These are phyloP conservation scores for Russula lepida DNA, from an alignment of 768 basidiomycete genomes.

Conservation along the genomic window DNA sequence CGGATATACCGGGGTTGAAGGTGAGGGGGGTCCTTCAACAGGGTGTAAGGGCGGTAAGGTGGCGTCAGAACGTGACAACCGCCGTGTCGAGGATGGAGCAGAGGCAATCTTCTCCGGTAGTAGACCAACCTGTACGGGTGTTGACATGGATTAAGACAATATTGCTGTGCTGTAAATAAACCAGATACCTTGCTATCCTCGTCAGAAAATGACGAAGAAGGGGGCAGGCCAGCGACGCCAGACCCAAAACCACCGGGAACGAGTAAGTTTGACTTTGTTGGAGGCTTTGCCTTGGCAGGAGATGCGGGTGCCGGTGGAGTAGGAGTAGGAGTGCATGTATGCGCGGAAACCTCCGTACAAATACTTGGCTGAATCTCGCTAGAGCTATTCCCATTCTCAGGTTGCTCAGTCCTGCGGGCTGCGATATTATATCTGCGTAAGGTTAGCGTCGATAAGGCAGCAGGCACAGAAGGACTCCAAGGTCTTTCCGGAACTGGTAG, in stretches of 20 bases:
- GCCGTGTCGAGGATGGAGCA: background rate
- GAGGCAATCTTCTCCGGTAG: background rate
- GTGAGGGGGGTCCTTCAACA: slow-evolving; percentile 11
- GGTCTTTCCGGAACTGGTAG: slow-evolving; percentile 7
- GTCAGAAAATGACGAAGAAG: slow-evolving; percentile 12
- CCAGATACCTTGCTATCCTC: slow-evolving; percentile 4
- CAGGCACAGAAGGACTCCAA: slow-evolving; percentile 19
- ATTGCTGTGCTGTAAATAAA: background rate
- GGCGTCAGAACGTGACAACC: background rate
- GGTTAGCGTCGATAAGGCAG: slow-evolving; percentile 8
- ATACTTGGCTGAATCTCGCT: background rate
- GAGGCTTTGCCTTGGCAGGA: background rate
- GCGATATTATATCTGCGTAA: slow-evolving; percentile 5
- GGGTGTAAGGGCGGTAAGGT: background rate
- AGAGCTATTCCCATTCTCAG: background rate
- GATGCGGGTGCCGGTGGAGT: slow-evolving; percentile 6
- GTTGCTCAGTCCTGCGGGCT: background rate
- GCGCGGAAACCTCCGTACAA: background rate
- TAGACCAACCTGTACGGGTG: background rate
- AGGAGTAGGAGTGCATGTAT: slow-evolving; percentile 17
- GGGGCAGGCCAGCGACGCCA: slow-evolving; percentile 32
- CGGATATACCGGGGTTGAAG: background rate
- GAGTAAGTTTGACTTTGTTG: slow-evolving; percentile 31
- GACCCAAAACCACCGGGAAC: slow-evolving; percentile 44
- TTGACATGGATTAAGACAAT: background rate